These are phyloP conservation scores for Salvia miltiorrhiza DNA, from an alignment of 257 asterid species.

Conservation along the genomic window DNA sequence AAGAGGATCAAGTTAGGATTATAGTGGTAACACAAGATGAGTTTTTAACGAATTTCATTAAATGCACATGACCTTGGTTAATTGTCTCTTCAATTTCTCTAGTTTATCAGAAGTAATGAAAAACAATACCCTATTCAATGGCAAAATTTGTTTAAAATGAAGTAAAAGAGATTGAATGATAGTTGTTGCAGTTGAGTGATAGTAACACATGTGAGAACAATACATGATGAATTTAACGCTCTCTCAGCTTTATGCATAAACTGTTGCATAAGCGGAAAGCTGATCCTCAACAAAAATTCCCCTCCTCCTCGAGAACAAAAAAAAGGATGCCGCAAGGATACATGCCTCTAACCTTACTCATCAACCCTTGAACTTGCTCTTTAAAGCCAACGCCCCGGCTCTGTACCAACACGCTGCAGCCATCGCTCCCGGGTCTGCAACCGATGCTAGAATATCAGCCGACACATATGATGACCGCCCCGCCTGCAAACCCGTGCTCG, in stretches of 20 bases:
- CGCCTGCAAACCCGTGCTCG: slow-evolving; percentile 51
- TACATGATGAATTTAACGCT: slow-evolving; percentile 20
- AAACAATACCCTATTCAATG: too few relatives aligned
- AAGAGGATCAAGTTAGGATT: too few relatives aligned
- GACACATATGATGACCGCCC: slow-evolving; percentile 89
- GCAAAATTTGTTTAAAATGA: too few relatives aligned
- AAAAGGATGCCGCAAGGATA: slow-evolving; percentile 34
- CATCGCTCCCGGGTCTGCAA: slow-evolving; percentile 96
- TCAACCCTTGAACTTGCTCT: slow-evolving; percentile 37
- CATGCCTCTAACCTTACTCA: background rate
- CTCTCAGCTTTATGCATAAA: slow-evolving; percentile 51
- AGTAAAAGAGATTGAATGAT: too few relatives aligned
- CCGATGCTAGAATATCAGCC: slow-evolving; percentile 70
- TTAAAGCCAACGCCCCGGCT: slow-evolving; percentile 75
- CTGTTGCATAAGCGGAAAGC: slow-evolving; percentile 59
- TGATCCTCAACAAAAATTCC: slow-evolving; percentile 21
- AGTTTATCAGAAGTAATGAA: too few relatives aligned
- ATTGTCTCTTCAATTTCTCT: too few relatives aligned
- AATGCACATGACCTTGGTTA: too few relatives aligned
- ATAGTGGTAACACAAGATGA: too few relatives aligned
- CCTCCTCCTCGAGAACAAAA: slow-evolving; percentile 25
- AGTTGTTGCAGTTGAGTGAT: background rate
- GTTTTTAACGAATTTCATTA: too few relatives aligned
- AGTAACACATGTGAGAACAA: background rate
- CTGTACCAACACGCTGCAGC: slow-evolving; percentile 91